These are phyloP conservation scores for Neltuma alba DNA, from an alignment of 306 rosid species.

Conservation along the genomic window DNA sequence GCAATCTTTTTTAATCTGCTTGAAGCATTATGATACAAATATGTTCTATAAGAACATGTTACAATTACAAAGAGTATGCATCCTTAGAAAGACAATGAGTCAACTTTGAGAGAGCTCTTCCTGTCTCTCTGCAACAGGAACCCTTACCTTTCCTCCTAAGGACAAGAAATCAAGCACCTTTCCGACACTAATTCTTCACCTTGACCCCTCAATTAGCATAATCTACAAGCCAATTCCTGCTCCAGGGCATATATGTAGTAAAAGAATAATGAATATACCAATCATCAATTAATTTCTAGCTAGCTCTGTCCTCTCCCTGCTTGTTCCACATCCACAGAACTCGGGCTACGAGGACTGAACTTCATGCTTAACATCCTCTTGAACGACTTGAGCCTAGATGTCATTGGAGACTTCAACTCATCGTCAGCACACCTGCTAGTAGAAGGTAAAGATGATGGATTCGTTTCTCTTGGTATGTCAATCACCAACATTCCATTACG, in stretches of 20 bases:
- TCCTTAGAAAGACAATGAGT: conserved; percentile 27
- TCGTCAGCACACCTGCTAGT: conserved; percentile 55
- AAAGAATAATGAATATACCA: conserved; percentile 1
- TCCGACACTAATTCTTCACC: conserved; percentile 15
- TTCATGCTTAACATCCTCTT: conserved; percentile 79
- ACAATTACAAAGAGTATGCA: not conserved
- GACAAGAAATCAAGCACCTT: conserved; percentile 31
- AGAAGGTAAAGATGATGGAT: conserved; percentile 50
- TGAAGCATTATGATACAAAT: conserved; percentile 23
- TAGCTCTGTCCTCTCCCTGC: conserved; percentile 49
- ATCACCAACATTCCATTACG: conserved; percentile 59
- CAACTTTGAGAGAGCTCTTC: not conserved
- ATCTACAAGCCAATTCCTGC: conserved; percentile 3
- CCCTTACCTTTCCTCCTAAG: conserved; percentile 30
- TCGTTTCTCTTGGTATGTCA: conserved; percentile 61
- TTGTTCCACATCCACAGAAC: conserved; percentile 56
- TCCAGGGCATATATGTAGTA: conserved; percentile 15
- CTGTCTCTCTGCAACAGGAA: conserved; percentile 32
- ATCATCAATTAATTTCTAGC: conserved; percentile 20
- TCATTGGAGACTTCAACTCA: conserved; percentile 62
- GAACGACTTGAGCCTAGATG: conserved; percentile 63
- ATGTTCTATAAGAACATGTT: not conserved
- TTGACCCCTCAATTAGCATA: not conserved
- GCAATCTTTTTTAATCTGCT: conserved; percentile 37
- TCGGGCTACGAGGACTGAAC: conserved; percentile 60